A percentile compares a stretch with the other conserved stretches of the same genome.
phyloP scores from a whole-genome alignment of 208 protist genomes.

The Crithidia sp. region DNA sequence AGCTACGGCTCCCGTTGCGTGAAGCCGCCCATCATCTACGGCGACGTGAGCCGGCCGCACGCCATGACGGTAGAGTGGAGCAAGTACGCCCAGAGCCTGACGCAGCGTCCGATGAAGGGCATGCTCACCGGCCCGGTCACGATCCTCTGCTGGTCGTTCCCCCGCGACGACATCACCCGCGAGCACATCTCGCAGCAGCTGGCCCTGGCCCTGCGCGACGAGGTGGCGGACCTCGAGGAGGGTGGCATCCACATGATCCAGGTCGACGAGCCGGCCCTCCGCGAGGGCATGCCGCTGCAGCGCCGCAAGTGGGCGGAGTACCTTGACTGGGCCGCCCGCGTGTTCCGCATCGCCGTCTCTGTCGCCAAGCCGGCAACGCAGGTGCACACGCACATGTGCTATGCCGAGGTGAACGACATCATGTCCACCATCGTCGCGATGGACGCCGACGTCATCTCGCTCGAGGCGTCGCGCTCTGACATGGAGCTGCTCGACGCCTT shows the following conservation, averaged over 20 bases:
- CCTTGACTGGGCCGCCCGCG: slow-evolving; percentile 78
- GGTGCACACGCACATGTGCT: slow-evolving; percentile 92
- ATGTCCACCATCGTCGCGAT: slow-evolving; percentile 79
- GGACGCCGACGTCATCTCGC: slow-evolving; percentile 89
- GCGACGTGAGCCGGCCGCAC: slow-evolving; percentile 65
- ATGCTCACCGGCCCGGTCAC: slow-evolving; percentile 93
- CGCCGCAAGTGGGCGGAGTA: slow-evolving; percentile 69
- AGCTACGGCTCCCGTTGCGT: slow-evolving; percentile 87
- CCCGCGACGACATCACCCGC: slow-evolving; percentile 77
- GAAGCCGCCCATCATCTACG: slow-evolving; percentile 88
- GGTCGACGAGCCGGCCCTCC: slow-evolving; percentile 89
- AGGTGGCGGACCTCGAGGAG: slow-evolving; percentile 82
- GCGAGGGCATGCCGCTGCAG: slow-evolving; percentile 87
- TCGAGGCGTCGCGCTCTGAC: slow-evolving; percentile 83
- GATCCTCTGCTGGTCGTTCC: slow-evolving; percentile 92
- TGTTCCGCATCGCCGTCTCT: slow-evolving; percentile 69
- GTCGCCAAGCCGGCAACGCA: slow-evolving; percentile 69
- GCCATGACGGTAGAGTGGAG: slow-evolving; percentile 87
- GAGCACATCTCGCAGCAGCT: slow-evolving; percentile 64
- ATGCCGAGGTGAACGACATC: slow-evolving; percentile 92
- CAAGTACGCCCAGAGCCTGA: slow-evolving; percentile 78
- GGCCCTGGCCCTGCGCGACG: slow-evolving; percentile 85
- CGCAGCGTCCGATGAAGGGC: slow-evolving; percentile 77
- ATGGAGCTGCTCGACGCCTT: slow-evolving; percentile 84
- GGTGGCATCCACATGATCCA: slow-evolving; percentile 80